Evolutionary conservation across 2,329 filamentous ascomycete species (phyloP).

Genomic region (Claviceps capensis): DNA sequence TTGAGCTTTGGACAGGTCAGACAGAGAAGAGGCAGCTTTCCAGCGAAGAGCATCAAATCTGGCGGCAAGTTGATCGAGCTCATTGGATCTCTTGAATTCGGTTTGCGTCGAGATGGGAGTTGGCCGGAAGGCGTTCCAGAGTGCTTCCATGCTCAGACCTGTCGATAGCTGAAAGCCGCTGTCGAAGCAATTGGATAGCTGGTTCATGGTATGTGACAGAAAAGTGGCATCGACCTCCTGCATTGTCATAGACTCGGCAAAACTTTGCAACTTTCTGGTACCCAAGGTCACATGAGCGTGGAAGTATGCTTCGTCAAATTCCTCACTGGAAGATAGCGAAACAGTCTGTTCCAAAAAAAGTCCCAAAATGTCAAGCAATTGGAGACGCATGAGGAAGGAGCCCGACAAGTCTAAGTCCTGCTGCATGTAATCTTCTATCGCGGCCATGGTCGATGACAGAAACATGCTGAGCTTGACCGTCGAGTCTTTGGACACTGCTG

Average conservation of each 20-base stretch:
- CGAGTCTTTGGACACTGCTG: conserved; percentile 45
- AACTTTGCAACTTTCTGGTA: conserved; percentile 26
- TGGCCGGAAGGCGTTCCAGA: conserved; percentile 65
- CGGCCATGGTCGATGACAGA: conserved; percentile 27
- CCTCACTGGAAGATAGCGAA: conserved; percentile 25
- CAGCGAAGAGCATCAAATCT: conserved; percentile 49
- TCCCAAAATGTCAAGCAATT: conserved; percentile 25
- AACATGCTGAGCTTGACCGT: conserved; percentile 42
- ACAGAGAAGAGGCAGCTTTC: conserved; percentile 38
- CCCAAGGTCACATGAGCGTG: conserved; percentile 47
- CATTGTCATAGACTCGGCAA: conserved; percentile 12
- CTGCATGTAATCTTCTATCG: conserved; percentile 30
- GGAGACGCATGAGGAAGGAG: conserved; percentile 6
- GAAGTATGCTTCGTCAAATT: conserved; percentile 50
- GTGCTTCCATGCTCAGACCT: conserved; percentile 63
- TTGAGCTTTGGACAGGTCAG: conserved; percentile 39
- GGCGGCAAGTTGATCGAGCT: conserved; percentile 41
- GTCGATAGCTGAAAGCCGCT: conserved; percentile 59
- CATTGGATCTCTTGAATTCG: conserved; percentile 31
- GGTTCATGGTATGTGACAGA: conserved; percentile 24
- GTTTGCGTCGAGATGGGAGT: conserved; percentile 33
- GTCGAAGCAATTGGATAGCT: conserved; percentile 44
- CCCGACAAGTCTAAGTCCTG: conserved; percentile 12
- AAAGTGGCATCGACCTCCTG: conserved; percentile 21
- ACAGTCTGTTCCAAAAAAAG: conserved; percentile 44